Percentiles rank a stretch among this genome's conserved stretches.
These are phyloP conservation scores for Lotus japonicus DNA, from an alignment of 306 rosid species.

Conservation along the genomic window DNA sequence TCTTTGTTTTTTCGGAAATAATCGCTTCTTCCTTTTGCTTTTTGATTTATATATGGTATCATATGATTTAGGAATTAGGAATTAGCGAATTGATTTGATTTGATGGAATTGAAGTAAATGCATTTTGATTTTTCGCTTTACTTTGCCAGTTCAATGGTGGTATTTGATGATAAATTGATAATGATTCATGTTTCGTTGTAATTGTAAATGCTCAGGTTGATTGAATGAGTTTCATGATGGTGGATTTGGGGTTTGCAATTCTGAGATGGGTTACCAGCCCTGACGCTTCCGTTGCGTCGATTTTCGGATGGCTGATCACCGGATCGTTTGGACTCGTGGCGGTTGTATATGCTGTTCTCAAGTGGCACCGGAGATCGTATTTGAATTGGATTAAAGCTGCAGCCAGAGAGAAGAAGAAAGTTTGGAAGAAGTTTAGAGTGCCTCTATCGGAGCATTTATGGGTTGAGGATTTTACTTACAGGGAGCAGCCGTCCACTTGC, in stretches of 20 bases:
- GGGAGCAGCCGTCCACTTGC: conserved; percentile 67
- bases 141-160: not conserved
- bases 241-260: conserved; percentile 38
- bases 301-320: conserved; percentile 56
- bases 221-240: conserved; percentile 27
- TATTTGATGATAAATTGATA: not conserved
- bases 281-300: conserved; percentile 35
- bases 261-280: conserved; percentile 31
- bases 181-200: not conserved
- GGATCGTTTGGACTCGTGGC: conserved; percentile 64
- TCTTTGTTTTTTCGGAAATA: not conserved
- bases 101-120: not conserved
- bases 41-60: not conserved
- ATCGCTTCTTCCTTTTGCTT: conserved; percentile 1
- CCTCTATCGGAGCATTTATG: conserved; percentile 57
- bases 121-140: not conserved
- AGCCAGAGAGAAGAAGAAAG: conserved; percentile 63
- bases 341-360: conserved; percentile 47
- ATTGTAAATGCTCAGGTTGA: conserved; percentile 25
- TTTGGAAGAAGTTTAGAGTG: conserved; percentile 61
- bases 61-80: not conserved
- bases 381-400: conserved; percentile 73
- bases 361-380: conserved; percentile 65
- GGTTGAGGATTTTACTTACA: conserved; percentile 57
- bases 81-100: not conserved